phyloP scores from a whole-genome alignment of 371 early-diverging fungal species.

The Mycotypha africana region DNA sequence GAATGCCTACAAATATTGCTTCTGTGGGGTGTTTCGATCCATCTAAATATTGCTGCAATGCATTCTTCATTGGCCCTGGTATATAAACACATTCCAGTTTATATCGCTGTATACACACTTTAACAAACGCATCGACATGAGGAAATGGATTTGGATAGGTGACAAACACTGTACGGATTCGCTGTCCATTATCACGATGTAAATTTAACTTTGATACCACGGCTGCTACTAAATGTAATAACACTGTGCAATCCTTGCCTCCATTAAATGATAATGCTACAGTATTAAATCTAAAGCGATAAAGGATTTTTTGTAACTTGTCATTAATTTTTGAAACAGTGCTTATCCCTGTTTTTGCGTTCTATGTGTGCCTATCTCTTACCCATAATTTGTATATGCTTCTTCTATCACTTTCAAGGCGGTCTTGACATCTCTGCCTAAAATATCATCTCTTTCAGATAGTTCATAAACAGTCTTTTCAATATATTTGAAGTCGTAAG shows the following conservation, averaged over 20 bases:
- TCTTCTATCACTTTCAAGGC: constrained; percentile 65
- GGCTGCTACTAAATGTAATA: constrained; percentile 77
- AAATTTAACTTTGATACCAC: constrained; percentile 24
- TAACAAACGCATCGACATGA: constrained; percentile 87
- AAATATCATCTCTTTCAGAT: constrained; percentile 23
- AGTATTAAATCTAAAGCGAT: constrained; percentile 34
- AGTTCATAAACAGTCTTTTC: constrained; percentile 37
- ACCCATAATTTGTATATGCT: constrained; percentile 63
- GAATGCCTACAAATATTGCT: constrained; percentile 88
- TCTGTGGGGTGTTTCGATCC: constrained; percentile 47
- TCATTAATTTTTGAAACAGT: not conserved
- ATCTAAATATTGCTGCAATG: constrained; percentile 65
- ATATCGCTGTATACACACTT: constrained; percentile 59
- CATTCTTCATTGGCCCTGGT: constrained; percentile 77
- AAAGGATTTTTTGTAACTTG: not conserved
- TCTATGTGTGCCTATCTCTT: constrained; percentile 9
- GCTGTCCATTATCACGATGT: constrained; percentile 6
- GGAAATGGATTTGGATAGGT: constrained; percentile 73
- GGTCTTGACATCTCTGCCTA: constrained; percentile 36
- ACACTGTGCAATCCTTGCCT: constrained; percentile 96
- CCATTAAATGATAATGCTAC: constrained; percentile 90
- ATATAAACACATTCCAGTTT: constrained; percentile 59
- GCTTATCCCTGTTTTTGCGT: not conserved
- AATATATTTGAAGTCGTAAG: constrained; percentile 38
- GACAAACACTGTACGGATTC: constrained; percentile 62